Percentiles rank a stretch among this genome's conserved stretches.
These are phyloP conservation scores for Epichloe bromicola DNA, from an alignment of 2,329 filamentous ascomycete genomes.

Conservation along the genomic window DNA sequence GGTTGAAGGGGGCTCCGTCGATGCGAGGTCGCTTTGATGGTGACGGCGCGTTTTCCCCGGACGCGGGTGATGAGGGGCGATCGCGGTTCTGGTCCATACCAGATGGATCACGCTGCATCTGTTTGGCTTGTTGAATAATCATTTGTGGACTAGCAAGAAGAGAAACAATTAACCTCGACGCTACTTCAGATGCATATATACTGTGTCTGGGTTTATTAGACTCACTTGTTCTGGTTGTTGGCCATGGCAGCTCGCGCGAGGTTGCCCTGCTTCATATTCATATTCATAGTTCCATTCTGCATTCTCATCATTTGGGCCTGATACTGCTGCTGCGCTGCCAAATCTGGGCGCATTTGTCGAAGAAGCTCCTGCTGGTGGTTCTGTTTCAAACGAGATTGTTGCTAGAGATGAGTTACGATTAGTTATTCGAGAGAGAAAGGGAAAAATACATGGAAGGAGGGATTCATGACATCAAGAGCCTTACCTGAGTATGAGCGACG, in stretches of 20 bases:
- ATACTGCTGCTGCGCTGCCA: constrained; percentile 42
- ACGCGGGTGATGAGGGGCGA: constrained; percentile 68
- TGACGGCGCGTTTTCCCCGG: constrained; percentile 78
- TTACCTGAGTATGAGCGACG: constrained; percentile 71
- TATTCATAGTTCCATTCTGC: constrained; percentile 46
- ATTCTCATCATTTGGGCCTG: constrained; percentile 56
- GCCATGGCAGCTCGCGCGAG: constrained; percentile 66
- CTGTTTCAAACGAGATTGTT: constrained; percentile 61
- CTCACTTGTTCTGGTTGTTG: constrained; percentile 63
- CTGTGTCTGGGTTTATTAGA: constrained; percentile 6
- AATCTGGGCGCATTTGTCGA: constrained; percentile 54
- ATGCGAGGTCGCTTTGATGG: constrained; percentile 83
- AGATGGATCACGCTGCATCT: constrained; percentile 81
- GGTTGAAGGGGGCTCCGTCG: constrained; percentile 57
- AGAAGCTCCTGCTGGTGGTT: constrained; percentile 66
- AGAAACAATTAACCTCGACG: not conserved
- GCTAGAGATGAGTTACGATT: constrained; percentile 23
- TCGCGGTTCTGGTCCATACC: constrained; percentile 75
- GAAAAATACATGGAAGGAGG: not conserved
- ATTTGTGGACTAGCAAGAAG: constrained; percentile 46
- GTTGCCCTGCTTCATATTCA: constrained; percentile 45
- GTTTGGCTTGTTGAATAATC: constrained; percentile 58
- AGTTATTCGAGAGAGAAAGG: not conserved
- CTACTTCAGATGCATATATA: not conserved
- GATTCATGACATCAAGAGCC: not conserved